Evolutionary conservation across 768 basidiomycete genomes (phyloP).

Genomic region (Crassisporium funariophilum): DNA sequence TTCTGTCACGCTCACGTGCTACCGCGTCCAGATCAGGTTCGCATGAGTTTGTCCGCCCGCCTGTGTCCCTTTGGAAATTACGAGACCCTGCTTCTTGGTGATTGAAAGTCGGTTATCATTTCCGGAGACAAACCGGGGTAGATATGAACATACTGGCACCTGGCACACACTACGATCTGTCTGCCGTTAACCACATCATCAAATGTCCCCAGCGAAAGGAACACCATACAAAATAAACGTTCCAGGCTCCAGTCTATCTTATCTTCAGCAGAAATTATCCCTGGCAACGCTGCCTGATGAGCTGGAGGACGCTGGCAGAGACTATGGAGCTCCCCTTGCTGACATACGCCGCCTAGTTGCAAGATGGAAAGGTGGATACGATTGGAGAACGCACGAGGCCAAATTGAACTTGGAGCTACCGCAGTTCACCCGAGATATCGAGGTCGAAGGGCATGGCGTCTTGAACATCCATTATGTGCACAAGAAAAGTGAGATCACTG

Average conservation of each 20-base stretch:
- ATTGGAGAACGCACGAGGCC: constrained; percentile 53
- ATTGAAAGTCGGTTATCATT: too few relatives aligned
- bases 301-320: constrained; percentile 48
- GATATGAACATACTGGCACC: too few relatives aligned
- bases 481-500: constrained; percentile 41
- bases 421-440: constrained; percentile 55
- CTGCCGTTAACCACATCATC: too few relatives aligned
- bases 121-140: too few relatives aligned
- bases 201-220: too few relatives aligned
- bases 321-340: constrained; percentile 53
- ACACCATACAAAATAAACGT: too few relatives aligned
- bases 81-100: too few relatives aligned
- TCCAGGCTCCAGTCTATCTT: neutral
- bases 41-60: too few relatives aligned
- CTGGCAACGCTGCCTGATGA: constrained; percentile 56
- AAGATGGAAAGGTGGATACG: constrained; percentile 52
- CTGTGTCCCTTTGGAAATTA: too few relatives aligned
- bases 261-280: constrained; percentile 46
- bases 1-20: too few relatives aligned
- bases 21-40: too few relatives aligned
- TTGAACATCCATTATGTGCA: constrained; percentile 60
- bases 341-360: constrained; percentile 48
- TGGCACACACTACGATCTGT: too few relatives aligned
- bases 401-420: constrained; percentile 53
- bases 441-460: constrained; percentile 45